These are phyloP conservation scores for Colletotrichum sp. DNA, from an alignment of 2,329 filamentous ascomycete species.

Conservation along the genomic window DNA sequence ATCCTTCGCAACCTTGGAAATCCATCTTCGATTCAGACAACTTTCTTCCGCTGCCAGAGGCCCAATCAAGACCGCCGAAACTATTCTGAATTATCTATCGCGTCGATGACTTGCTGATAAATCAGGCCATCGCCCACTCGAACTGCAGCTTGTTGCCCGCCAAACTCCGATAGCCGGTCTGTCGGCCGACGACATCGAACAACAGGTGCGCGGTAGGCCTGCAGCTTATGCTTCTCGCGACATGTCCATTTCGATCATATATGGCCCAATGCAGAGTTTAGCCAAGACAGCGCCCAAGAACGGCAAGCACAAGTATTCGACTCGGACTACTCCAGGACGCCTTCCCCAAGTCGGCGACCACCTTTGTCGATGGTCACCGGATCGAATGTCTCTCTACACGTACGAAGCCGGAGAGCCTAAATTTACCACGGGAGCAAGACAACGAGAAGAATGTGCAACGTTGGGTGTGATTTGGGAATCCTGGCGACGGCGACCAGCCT, in stretches of 20 bases:
- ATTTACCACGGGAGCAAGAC: neutral
- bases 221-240: neutral
- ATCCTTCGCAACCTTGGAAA: neutral
- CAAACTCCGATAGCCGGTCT: neutral
- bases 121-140: neutral
- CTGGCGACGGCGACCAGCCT: conserved; percentile 16
- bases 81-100: neutral
- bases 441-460: neutral
- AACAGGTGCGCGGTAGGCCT: neutral
- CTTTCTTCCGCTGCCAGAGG: neutral
- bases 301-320: neutral
- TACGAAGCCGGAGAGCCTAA: neutral
- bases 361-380: neutral
- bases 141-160: neutral
- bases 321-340: neutral
- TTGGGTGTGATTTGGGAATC: conserved; percentile 1
- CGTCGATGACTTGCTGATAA: neutral
- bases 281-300: neutral
- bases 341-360: neutral
- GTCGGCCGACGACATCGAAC: neutral
- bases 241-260: neutral
- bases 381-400: neutral
- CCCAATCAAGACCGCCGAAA: neutral
- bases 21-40: neutral
- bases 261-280: neutral